Evolutionary conservation across 306 rosid species (phyloP), one percentile per base, ranked within the genome.

Genomic region (Biancaea sappan): DNA sequence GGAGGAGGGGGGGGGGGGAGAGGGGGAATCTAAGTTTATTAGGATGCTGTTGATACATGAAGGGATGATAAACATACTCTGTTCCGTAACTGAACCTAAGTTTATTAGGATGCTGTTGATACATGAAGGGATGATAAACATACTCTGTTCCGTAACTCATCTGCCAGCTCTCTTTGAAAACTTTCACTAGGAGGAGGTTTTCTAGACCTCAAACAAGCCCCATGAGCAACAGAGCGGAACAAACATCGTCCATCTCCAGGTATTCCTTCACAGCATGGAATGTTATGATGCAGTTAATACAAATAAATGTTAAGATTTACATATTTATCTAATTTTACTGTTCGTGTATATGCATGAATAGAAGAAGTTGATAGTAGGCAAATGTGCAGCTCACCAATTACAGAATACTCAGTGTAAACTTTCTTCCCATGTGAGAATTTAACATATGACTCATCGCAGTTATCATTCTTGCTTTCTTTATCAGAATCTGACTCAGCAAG

Each of bases 191-290:
- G 98, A 74, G 98, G 84, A 44, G 90, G 67, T 79, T 87, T 86
- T 71, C 95, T 96, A 22, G 93, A 85, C 72, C 87, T 86, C 67
- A 90, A 66, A 74, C 92, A 87, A 76, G 97, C 97, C 41, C 95
- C 95, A 37, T 86, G 95, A 78, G 98, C 90, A 51, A 94, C 91
- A 18, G 98, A 90, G 54, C 96, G 89, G 78, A 94, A 94, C 86
- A 94, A 72, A 76, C 98, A 94, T 77, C 98, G 85, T 52, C 98
- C 98, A 75, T 91, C 98, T 58, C 98, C 98, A 10, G 97, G 98
- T 80, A 91, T 91, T 83, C 98, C 98, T 94, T 84, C 60, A 60
- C 54, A 72, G 75, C 37, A 77, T 21, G 6, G 32, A 69, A 77
- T 62, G 48, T 79, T 78, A 63, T 79, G 56, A 73, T 41, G 69